These are phyloP conservation scores for Themeda triandra DNA, from an alignment of 176 grass and related monocot species.

Conservation along the genomic window DNA sequence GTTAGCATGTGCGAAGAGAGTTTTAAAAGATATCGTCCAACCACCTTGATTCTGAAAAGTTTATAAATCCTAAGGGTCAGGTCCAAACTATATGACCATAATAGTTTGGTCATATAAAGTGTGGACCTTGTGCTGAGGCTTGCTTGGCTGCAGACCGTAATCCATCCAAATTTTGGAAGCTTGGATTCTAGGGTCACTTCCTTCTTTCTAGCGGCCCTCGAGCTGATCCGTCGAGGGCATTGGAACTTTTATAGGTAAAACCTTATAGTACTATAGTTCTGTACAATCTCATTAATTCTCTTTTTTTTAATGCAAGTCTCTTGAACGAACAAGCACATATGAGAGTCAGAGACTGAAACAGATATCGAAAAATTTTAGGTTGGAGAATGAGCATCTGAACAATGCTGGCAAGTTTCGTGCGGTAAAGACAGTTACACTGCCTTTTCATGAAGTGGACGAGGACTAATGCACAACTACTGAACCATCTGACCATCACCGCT, in stretches of 20 bases:
- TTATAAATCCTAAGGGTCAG: no score
- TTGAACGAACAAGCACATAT: background rate
- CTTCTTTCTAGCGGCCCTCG: constrained; percentile 73
- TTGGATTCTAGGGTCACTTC: constrained; percentile 76
- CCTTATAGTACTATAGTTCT: background rate
- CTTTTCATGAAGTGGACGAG: constrained; percentile 70
- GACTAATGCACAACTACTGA: constrained; percentile 26
- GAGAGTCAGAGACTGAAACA: background rate
- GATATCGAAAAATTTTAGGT: constrained; percentile 12
- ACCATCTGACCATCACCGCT: background rate
- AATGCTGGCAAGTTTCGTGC: constrained; percentile 82
- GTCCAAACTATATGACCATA: no score
- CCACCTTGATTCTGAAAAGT: no score
- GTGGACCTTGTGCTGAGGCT: constrained; percentile 77
- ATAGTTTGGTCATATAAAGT: no score
- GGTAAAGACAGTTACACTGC: constrained; percentile 71
- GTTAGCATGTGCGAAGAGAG: no score
- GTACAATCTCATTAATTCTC: background rate
- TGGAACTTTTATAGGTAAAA: constrained; percentile 85
- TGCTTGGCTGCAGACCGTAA: constrained; percentile 78
- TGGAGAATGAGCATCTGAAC: constrained; percentile 92
- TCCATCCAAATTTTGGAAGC: constrained; percentile 67
- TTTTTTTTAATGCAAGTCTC: no score
- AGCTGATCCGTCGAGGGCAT: constrained; percentile 74
- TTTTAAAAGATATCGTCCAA: no score